phyloP scores from a whole-genome alignment of 768 basidiomycete genomes.

The Pisolithus marmoratus region DNA sequence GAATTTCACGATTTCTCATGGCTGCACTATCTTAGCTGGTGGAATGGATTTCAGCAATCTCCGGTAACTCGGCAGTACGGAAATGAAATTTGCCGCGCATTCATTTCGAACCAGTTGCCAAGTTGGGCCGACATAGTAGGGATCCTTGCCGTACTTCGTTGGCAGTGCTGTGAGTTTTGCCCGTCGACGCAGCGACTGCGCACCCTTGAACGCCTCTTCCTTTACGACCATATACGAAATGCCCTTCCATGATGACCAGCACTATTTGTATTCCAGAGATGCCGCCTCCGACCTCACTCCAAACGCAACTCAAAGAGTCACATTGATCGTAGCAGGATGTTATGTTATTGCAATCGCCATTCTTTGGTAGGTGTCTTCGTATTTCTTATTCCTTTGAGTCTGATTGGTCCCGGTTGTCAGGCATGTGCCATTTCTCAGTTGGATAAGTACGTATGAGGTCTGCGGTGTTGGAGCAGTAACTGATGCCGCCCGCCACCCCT shows the following conservation, averaged over 20 bases:
- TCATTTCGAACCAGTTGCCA: no score
- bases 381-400: background rate
- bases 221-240: constrained; percentile 24
- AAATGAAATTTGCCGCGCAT: no score
- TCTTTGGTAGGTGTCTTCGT: constrained; percentile 52
- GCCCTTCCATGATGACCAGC: constrained; percentile 18
- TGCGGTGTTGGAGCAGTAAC: constrained; percentile 1
- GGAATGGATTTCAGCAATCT: no score
- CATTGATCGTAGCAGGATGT: constrained; percentile 72
- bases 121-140: no score
- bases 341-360: constrained; percentile 76
- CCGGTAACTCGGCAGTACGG: no score
- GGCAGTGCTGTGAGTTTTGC: background rate
- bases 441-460: constrained; percentile 54
- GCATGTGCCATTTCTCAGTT: constrained; percentile 72
- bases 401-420: constrained; percentile 29
- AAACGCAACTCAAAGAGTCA: constrained; percentile 65
- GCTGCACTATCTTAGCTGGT: no score
- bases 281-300: constrained; percentile 44
- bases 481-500: constrained; percentile 5
- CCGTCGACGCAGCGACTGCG: background rate
- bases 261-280: constrained; percentile 22
- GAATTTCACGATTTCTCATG: background rate
- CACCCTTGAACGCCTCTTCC: constrained; percentile 8
- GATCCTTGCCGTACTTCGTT: no score